These are phyloP conservation scores for Ophiosphaerella herpotricha DNA, from an alignment of 2,329 filamentous ascomycete genomes.

Conservation along the genomic window DNA sequence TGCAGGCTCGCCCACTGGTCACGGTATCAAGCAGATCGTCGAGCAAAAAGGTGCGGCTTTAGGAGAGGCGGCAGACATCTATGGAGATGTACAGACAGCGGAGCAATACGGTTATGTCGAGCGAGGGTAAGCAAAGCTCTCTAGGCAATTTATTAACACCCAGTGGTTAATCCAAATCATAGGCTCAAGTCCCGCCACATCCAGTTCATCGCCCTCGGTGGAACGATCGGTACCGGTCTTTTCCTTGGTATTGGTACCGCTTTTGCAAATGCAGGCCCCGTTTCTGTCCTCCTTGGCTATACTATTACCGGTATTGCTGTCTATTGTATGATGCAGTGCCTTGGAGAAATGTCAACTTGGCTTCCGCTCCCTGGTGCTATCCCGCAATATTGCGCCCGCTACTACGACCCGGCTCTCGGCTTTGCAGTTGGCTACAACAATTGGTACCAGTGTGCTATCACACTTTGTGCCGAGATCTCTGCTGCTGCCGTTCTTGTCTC, in stretches of 20 bases:
- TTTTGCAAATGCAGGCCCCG: constrained; percentile 39
- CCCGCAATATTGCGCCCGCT: constrained; percentile 42
- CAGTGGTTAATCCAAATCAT: constrained; percentile 3
- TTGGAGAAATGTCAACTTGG: constrained; percentile 51
- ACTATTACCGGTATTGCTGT: constrained; percentile 41
- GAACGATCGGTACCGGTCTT: constrained; percentile 54
- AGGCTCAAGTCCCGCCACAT: constrained; percentile 60
- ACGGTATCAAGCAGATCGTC: constrained; percentile 33
- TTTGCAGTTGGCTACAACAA: constrained; percentile 27
- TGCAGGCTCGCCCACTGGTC: constrained; percentile 15
- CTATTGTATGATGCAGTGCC: constrained; percentile 48
- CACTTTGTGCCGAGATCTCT: constrained; percentile 43
- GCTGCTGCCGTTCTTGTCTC: constrained; percentile 39
- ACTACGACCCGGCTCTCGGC: constrained; percentile 54
- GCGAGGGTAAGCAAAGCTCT: constrained; percentile 47
- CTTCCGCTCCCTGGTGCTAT: constrained; percentile 47
- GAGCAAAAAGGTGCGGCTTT: constrained; percentile 32
- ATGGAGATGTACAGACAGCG: constrained; percentile 56
- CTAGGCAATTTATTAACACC: not conserved
- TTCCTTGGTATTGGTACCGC: constrained; percentile 42
- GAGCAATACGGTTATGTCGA: constrained; percentile 58
- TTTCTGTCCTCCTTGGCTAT: constrained; percentile 45
- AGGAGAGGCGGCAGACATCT: constrained; percentile 57
- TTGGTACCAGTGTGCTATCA: constrained; percentile 42
- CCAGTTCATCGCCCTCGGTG: constrained; percentile 64